phyloP scores from a whole-genome alignment of 1,284 basidiomycete species.

The Porphyrellus sp. region DNA sequence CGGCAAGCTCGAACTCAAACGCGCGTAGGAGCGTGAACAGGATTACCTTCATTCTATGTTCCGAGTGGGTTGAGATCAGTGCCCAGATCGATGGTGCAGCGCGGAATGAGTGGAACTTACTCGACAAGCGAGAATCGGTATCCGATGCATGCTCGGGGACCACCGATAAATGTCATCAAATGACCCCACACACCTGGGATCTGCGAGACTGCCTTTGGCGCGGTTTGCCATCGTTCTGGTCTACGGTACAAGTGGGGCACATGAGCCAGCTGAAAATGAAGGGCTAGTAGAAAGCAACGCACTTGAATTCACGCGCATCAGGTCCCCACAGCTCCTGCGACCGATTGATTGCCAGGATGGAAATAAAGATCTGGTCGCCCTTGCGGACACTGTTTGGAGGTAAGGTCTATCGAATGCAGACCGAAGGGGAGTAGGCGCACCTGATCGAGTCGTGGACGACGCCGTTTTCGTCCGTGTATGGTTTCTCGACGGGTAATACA shows the following conservation, averaged over 20 bases:
- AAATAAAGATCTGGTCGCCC: slow-evolving; percentile 38
- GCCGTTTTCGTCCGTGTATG: slow-evolving; percentile 44
- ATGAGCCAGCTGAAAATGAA: background rate
- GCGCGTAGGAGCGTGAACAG: slow-evolving; percentile 56
- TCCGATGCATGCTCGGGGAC: background rate
- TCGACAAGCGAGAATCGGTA: background rate
- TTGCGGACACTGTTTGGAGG: slow-evolving; percentile 34
- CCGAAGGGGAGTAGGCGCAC: background rate
- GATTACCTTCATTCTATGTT: slow-evolving; percentile 50
- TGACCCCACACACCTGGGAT: background rate
- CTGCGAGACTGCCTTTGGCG: background rate
- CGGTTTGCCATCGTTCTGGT: background rate
- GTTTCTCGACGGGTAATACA: slow-evolving; percentile 52
- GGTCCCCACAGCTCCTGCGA: slow-evolving; percentile 44
- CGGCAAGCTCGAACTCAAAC: slow-evolving; percentile 53
- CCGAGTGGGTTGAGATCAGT: background rate
- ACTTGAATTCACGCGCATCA: slow-evolving; percentile 39
- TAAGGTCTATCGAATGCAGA: background rate
- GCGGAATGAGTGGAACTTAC: background rate
- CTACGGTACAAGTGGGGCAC: background rate
- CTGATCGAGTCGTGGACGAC: slow-evolving; percentile 30
- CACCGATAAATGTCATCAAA: background rate
- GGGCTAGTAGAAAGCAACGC: background rate
- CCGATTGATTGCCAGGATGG: slow-evolving; percentile 41
- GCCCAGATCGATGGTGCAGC: background rate